These are phyloP conservation scores for Phialophora verrucosa DNA, from an alignment of 2,329 filamentous ascomycete species.

Conservation along the genomic window DNA sequence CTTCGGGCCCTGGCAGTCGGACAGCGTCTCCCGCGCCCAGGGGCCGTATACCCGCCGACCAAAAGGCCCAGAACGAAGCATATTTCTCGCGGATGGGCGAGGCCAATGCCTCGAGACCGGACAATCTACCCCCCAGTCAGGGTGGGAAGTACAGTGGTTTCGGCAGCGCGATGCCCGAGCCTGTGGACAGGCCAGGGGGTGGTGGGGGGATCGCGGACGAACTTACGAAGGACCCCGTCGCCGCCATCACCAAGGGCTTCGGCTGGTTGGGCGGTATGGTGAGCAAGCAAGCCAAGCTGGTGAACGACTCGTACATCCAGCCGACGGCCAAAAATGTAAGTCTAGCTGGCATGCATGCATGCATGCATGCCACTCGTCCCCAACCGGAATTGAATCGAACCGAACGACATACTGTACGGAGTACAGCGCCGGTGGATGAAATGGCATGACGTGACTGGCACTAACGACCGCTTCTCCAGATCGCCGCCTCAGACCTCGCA, in stretches of 20 bases:
- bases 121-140: slow-evolving; percentile 79
- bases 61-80: slow-evolving; percentile 74
- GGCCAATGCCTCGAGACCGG: slow-evolving; percentile 78
- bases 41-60: slow-evolving; percentile 52
- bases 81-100: slow-evolving; percentile 87
- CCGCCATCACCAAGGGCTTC: slow-evolving; percentile 86
- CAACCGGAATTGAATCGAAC: background rate
- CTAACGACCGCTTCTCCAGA: slow-evolving; percentile 52
- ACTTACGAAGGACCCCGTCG: slow-evolving; percentile 87
- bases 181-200: slow-evolving; percentile 29
- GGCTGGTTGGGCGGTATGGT: slow-evolving; percentile 92
- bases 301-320: slow-evolving; percentile 90
- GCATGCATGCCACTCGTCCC: background rate
- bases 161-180: slow-evolving; percentile 71
- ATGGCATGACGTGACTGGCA: background rate
- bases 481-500: slow-evolving; percentile 80
- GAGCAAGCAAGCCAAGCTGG: slow-evolving; percentile 84
- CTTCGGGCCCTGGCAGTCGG: slow-evolving; percentile 28
- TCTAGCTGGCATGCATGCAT: slow-evolving; percentile 11
- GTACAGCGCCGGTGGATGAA: too few species aligned
- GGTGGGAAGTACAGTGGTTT: slow-evolving; percentile 94
- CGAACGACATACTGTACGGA: background rate
- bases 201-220: slow-evolving; percentile 71
- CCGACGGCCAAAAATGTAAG: slow-evolving; percentile 85
- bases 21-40: slow-evolving; percentile 42